Conservation (phyloP, 768 basidiomycete species). For the Mrakia hoshinonis region DNA sequence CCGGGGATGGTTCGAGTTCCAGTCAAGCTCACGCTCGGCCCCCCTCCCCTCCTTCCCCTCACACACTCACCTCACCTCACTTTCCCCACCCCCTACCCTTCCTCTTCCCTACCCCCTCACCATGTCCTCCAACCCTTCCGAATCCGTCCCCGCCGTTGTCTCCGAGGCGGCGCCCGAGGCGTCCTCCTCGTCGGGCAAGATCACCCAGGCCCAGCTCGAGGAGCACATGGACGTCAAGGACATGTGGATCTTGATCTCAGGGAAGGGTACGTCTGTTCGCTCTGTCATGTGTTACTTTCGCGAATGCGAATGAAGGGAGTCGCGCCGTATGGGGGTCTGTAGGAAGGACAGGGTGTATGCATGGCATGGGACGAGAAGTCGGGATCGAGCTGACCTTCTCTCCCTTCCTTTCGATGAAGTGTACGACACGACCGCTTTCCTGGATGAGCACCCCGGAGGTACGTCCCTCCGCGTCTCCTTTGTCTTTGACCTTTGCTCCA, state of each 20-base stretch:
- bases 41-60: background rate
- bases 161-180: slow-evolving; percentile 7
- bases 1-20: background rate
- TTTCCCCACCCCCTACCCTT: background rate
- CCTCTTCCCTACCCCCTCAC: background rate
- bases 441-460: slow-evolving; percentile 31
- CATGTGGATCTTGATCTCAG: slow-evolving; percentile 26
- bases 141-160: slow-evolving; percentile 20
- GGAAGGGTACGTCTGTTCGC: slow-evolving; percentile 20
- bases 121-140: slow-evolving; percentile 26
- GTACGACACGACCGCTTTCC: slow-evolving; percentile 27
- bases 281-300: background rate
- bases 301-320: background rate
- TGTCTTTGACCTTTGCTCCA: background rate
- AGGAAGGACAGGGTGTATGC: too few species aligned
- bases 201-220: slow-evolving; percentile 28
- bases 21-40: background rate
- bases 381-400: slow-evolving; percentile 2
- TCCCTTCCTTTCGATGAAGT: slow-evolving; percentile 5
- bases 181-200: background rate
- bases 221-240: slow-evolving; percentile 23
- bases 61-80: background rate
- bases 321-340: too few species aligned
- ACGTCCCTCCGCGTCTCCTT: background rate
- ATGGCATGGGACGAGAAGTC: background rate